A percentile compares a stretch with the other conserved stretches of the same genome.
Conservation (phyloP, 2,329 filamentous ascomycete genomes). For the Fusarium sp. region DNA sequence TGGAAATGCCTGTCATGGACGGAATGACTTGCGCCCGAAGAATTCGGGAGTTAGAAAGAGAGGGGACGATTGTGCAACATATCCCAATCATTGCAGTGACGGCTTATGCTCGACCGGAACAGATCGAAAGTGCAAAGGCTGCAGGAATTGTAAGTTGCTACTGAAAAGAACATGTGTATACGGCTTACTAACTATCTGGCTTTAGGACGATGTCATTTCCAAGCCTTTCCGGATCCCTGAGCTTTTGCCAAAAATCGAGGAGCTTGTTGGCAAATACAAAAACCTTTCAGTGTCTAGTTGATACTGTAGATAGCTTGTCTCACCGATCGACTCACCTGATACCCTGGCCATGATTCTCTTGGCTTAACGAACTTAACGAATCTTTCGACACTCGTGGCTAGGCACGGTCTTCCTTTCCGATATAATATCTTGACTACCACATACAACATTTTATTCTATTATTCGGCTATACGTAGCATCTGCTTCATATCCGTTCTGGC, state of each 20-base stretch:
- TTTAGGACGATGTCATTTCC: constrained; percentile 77
- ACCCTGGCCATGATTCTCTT: not conserved
- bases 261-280: constrained; percentile 60
- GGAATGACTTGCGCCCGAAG: constrained; percentile 77
- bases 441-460: constrained; percentile 24
- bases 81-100: constrained; percentile 88
- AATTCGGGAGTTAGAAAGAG: constrained; percentile 75
- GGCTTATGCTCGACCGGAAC: constrained; percentile 80
- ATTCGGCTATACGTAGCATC: constrained; percentile 26
- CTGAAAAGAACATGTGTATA: not conserved
- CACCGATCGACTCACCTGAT: not conserved
- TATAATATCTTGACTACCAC: constrained; percentile 29
- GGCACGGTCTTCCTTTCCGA: constrained; percentile 24
- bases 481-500: constrained; percentile 34
- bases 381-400: constrained; percentile 19
- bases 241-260: constrained; percentile 74
- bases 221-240: constrained; percentile 85
- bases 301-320: constrained; percentile 2
- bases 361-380: constrained; percentile 26
- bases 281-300: constrained; percentile 46
- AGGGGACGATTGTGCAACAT: constrained; percentile 70
- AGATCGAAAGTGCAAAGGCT: constrained; percentile 76
- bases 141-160: constrained; percentile 74
- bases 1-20: constrained; percentile 88
- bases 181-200: constrained; percentile 11